A percentile compares a stretch with the other conserved stretches of the same genome.
Evolutionary conservation across 768 basidiomycete genomes (phyloP).

Genomic region (Mycena capillaripes): DNA sequence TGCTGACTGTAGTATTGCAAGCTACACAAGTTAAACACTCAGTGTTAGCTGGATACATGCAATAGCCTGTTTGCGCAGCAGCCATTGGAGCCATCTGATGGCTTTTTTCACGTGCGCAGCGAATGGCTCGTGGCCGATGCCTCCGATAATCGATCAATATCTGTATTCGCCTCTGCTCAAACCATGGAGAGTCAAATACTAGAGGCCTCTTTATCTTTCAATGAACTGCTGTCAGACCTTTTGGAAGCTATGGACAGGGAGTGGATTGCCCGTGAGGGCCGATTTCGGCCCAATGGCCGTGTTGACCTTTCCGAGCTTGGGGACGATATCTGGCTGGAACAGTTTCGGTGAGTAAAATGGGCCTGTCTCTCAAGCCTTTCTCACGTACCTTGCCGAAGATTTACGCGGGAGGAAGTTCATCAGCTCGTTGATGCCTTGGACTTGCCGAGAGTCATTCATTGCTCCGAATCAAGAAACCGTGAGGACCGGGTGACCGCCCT

Average conservation of each 20-base stretch:
- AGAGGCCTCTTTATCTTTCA: slow-evolving; percentile 1
- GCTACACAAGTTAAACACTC: too few species aligned
- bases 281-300: slow-evolving; percentile 12
- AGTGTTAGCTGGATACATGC: too few species aligned
- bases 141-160: too few species aligned
- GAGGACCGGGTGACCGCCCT: slow-evolving; percentile 27
- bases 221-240: not conserved
- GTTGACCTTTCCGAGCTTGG: not conserved
- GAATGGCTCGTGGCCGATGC: too few species aligned
- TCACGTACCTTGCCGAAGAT: not conserved
- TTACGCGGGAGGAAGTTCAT: slow-evolving; percentile 2
- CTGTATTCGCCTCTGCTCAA: too few species aligned
- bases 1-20: too few species aligned
- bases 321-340: slow-evolving; percentile 12
- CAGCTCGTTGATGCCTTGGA: slow-evolving; percentile 20
- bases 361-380: not conserved
- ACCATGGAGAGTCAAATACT: slow-evolving; percentile 9
- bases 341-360: slow-evolving; percentile 5
- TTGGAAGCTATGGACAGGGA: not conserved
- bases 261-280: not conserved
- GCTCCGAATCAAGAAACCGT: slow-evolving; percentile 2
- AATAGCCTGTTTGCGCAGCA: too few species aligned
- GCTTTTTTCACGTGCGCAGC: too few species aligned
- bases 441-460: slow-evolving; percentile 11
- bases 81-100: too few species aligned